phyloP scores from a whole-genome alignment of 2,329 filamentous ascomycete species.

The Ophiosphaerella narmari region DNA sequence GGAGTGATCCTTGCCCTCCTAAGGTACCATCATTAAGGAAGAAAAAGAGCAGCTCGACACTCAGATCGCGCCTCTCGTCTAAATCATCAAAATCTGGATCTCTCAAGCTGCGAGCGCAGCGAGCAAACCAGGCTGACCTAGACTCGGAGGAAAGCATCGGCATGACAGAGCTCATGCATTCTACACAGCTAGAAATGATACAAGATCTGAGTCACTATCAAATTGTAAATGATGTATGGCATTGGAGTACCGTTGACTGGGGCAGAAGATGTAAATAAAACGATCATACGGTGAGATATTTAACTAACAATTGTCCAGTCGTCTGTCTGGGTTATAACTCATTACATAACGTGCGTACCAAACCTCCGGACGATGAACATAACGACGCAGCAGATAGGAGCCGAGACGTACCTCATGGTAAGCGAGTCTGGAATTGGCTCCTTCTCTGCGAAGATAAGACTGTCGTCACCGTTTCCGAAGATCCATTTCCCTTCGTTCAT shows the following conservation, averaged over 20 bases:
- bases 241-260: constrained; percentile 75
- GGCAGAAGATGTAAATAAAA: constrained; percentile 62
- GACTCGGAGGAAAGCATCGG: constrained; percentile 44
- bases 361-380: constrained; percentile 19
- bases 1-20: constrained; percentile 56
- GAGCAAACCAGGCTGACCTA: constrained; percentile 15
- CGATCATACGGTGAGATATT: neutral
- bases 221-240: constrained; percentile 72
- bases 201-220: constrained; percentile 57
- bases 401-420: constrained; percentile 53
- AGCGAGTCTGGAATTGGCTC: constrained; percentile 72
- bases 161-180: constrained; percentile 43
- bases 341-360: constrained; percentile 52
- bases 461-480: constrained; percentile 71
- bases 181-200: constrained; percentile 42
- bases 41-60: constrained; percentile 39
- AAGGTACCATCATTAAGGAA: constrained; percentile 20
- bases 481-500: constrained; percentile 50
- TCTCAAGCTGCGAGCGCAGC: constrained; percentile 12
- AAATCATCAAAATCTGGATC: constrained; percentile 26
- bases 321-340: constrained; percentile 75
- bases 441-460: constrained; percentile 72
- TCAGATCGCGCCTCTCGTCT: constrained; percentile 35
- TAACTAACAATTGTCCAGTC: constrained; percentile 50
- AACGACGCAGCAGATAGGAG: constrained; percentile 39